Base-by-base conservation (phyloP, 768 basidiomycete genomes). In the Sarcodon aspratus region DNA sequence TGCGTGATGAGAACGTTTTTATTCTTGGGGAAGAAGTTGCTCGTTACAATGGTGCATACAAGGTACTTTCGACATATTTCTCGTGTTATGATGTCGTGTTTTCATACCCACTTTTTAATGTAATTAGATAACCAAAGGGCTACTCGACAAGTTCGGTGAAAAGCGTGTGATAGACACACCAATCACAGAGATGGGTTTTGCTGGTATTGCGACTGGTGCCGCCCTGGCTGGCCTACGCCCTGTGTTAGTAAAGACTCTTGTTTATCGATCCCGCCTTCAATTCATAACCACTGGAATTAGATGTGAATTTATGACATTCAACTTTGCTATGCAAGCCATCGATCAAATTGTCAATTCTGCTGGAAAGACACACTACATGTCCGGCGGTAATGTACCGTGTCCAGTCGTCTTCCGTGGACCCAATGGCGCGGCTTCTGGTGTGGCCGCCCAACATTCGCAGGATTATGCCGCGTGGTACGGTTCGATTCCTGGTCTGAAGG, bases 261-360 rank as follows among this genome's bases (percentile, higher is more conserved):
- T 46, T 18, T 42, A 44, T 17, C 44, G 32, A 12, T 33, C 12
- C 33, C 53, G 33, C 49, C 44, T 52, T 40, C n/a, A 46, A 50
- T 48, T 38, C 50, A 40, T 53, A 38, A 35, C 34, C 44, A 55
- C 40, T 59, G 21, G 21, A 57, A 37, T 36, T 33, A 92, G 89
- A 61, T 97, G 94, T 77, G 95, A 98, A 74, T 99, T 97, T 74
- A 98, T 97, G 95, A 98, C 95, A 12, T 98, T 95, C 76, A 98
- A 99, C 76, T 98, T 99, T 64, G 95, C 95, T 55, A 99, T 98
- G 95, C 92, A 94, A 70, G 94, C 96, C 50, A 98, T 99, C 65
- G 96, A 99, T 71, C 96, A 99, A 63, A 99, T 99, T 54, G 92
- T 99, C 68, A 99, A 99, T 78, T 98, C 96, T n/a, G 96, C 87